A percentile compares a stretch with the other conserved stretches of the same genome.
Evolutionary conservation across 2,329 filamentous ascomycete genomes (phyloP).

Genomic region (Aspergillus vadensis): DNA sequence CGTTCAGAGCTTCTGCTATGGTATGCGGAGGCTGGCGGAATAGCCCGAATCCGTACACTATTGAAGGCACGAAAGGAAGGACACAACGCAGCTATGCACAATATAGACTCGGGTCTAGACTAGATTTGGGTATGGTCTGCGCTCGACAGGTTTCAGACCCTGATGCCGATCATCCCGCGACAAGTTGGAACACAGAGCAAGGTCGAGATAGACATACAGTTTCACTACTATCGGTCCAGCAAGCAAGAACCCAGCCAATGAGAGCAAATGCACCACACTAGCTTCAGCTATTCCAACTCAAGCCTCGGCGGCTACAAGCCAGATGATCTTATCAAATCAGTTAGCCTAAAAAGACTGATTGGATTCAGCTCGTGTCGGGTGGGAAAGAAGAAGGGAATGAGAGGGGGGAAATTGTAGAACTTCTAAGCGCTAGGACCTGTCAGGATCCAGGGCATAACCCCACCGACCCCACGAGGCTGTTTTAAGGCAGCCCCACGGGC

Average conservation of each 20-base stretch:
- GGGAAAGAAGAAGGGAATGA: too few relatives aligned
- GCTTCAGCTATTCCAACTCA: not conserved
- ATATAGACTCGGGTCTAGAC: slow-evolving; percentile 13
- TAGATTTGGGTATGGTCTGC: slow-evolving; percentile 2
- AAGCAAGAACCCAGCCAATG: not conserved
- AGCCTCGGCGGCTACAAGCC: not conserved
- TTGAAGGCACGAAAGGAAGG: not conserved
- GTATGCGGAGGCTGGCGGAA: not conserved
- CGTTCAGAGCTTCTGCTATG: not conserved
- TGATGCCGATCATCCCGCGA: slow-evolving; percentile 17
- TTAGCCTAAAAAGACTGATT: not conserved
- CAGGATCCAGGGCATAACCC: slow-evolving; percentile 25
- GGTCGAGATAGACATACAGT: not conserved
- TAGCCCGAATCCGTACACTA: not conserved
- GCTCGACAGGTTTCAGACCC: slow-evolving; percentile 9
- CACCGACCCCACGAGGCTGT: slow-evolving; percentile 28
- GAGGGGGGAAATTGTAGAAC: too few relatives aligned
- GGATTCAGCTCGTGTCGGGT: slow-evolving; percentile 1
- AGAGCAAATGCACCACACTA: not conserved
- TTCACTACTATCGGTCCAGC: not conserved
- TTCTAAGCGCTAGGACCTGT: slow-evolving; percentile 17
- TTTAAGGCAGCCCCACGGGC: slow-evolving; percentile 21
- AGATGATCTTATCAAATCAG: not conserved
- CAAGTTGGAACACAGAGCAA: slow-evolving; percentile 1
- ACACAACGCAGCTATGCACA: not conserved